Evolutionary conservation across 2,329 filamentous ascomycete species (phyloP).

Genomic region (Aureobasidium sp.): DNA sequence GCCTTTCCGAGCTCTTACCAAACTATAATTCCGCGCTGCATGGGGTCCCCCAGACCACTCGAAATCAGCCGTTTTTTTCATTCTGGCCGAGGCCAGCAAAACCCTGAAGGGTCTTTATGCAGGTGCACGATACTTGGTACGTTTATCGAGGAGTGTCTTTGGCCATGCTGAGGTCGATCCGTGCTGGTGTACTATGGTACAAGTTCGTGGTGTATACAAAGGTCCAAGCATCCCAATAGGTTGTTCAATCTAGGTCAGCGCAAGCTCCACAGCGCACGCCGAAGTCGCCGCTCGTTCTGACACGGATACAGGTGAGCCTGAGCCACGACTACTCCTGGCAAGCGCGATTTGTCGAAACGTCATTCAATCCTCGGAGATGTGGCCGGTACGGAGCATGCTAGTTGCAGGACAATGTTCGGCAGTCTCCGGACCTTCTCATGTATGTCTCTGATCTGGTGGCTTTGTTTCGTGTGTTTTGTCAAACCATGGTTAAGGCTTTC

Average conservation of each 20-base stretch:
- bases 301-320: background rate
- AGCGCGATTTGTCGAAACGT: background rate
- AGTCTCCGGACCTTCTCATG: constrained; percentile 3
- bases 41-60: background rate
- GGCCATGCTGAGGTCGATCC: constrained; percentile 3
- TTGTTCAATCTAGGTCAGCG: background rate
- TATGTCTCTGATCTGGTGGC: background rate
- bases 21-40: background rate
- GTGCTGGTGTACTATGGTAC: constrained; percentile 4
- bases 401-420: background rate
- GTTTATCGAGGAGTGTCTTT: background rate
- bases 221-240: background rate
- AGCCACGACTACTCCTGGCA: background rate
- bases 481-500: background rate
- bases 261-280: background rate
- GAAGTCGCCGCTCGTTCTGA: background rate
- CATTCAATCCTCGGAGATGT: background rate
- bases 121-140: constrained; percentile 8
- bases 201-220: background rate
- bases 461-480: background rate
- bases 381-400: background rate
- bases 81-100: constrained; percentile 10
- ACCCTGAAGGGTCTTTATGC: constrained; percentile 10
- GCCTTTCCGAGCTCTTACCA: background rate
- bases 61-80: background rate